Evolutionary conservation across 331 rosid genomes (phyloP), one percentile per base, ranked within the genome.

Genomic region (Acacia concinna): DNA sequence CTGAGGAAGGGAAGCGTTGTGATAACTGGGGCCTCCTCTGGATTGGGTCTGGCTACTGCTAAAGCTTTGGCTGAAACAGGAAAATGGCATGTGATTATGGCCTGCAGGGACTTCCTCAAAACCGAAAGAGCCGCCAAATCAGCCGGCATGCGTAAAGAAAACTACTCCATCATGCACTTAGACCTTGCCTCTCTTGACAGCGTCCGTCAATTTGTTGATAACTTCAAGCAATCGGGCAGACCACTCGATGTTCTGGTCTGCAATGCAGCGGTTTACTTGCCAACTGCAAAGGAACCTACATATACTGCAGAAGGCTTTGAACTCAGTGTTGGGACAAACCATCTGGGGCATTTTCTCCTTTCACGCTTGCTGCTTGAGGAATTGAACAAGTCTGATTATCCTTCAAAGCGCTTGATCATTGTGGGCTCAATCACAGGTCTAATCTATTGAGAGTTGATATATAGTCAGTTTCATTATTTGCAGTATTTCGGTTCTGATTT

Each of bases 101-200:
- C 99, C 25, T 96, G 99, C 90, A 93, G 99, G 90, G 98, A 96
- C 82, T 96, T 85, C 89, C 99, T 96, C 83, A 96, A 96, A 86
- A 85, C 98, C 54, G 92, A 95, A 78, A 93, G 97, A 86, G 99
- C 98, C 44, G 99, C 98, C 38, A 96, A 96, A 79, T 81, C 97
- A 23, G 93, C 97, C 20, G 99, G 99, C 77, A 89, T 96, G 1
- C 54, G 86, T 14, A 91, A 93, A 85, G 98, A 93, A 74, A 91
- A 89, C 85, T 93, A 91, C 85, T 88, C 81, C 49, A 87, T 96
- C 18, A 91, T 91, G 97, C 99, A 96, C 80, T 80, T 96, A 46
- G 98, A 96, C 93, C 98, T 96, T 54, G 85, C 99, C 52, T 96
- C 99, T 43, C 90, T 96, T 0, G 98, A 93, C 84, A 93, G 99